Evolutionary conservation across 768 basidiomycete genomes (phyloP), one percentile per base, ranked within the genome.

Genomic region (Hypholoma fasciculare): DNA sequence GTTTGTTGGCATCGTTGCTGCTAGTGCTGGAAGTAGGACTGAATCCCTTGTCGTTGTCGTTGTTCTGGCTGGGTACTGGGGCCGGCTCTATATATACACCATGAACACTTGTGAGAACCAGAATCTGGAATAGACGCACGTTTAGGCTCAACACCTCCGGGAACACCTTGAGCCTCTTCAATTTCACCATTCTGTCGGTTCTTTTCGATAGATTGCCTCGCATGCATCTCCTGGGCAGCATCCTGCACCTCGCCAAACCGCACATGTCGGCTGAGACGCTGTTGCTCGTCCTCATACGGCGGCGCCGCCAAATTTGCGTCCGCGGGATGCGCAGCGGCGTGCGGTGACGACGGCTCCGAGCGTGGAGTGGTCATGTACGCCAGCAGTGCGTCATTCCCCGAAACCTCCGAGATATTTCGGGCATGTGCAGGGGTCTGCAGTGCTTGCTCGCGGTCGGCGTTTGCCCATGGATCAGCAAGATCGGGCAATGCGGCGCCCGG

Each of bases 181-280:
- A 14, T 56, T 38, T 51, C 42, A 30, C 59, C 38, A 44, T 26
- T 58, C 56, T 48, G 46, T 27, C 23, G 17, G 26, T 26, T 48
- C 38, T 65, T 59, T 38, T 67, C 66, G 44, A 59, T 40, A 12
- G 67, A 63, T 16, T 56, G 57, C 26, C 71, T 69, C 12, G 62
- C 70, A 49, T 71, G 68, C 50, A 75, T 58, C 58, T 73, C 74
- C 5, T 72, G 69, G n/a, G 77, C 71, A 13, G 76, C 74, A 57
- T 78, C 74, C 44, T 71, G 66, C 7, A 75, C 74, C 5, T 68
- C 69, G 3, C 77, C 82, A 63, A 82, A 82, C 54, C 76, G 66
- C 2, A 81, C 81, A 64, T 79, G 77, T 49, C 75, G 71, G 48
- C 67, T 66, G 19, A 63, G 34, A 7, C 64, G 61, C 30, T 60